These are phyloP conservation scores for Anisodus acutangulus DNA, from an alignment of 257 asterid genomes.

Conservation along the genomic window DNA sequence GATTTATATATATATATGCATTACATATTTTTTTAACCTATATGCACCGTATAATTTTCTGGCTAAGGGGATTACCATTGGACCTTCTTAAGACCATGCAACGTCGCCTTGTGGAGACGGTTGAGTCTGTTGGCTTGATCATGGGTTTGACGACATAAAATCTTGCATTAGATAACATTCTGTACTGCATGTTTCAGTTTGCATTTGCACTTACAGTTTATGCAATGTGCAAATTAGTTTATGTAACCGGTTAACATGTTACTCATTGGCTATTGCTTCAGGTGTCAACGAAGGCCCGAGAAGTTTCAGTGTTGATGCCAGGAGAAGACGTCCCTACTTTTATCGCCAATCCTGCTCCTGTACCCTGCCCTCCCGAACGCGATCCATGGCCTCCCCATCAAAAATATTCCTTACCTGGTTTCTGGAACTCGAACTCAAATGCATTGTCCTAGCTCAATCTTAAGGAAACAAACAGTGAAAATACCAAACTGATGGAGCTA, in stretches of 20 bases:
- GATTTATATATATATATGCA: too few species aligned
- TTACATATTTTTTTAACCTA: background rate
- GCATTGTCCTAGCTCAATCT: conserved; percentile 39
- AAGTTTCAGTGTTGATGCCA: conserved; percentile 87
- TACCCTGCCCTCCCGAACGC: conserved; percentile 76
- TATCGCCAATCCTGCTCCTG: conserved; percentile 85
- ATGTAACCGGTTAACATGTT: background rate
- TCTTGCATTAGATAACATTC: too few species aligned
- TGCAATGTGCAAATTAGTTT: background rate
- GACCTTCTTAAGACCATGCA: too few species aligned
- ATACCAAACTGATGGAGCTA: background rate
- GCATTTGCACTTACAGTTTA: background rate
- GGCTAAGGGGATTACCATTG: too few species aligned
- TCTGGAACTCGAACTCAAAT: conserved; percentile 29
- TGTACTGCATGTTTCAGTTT: too few species aligned
- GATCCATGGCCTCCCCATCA: conserved; percentile 64
- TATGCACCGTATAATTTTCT: too few species aligned
- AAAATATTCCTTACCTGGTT: conserved; percentile 28
- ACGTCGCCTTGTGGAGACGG: too few species aligned
- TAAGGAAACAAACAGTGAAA: conserved; percentile 10
- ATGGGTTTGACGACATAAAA: too few species aligned
- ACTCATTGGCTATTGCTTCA: conserved; percentile 30
- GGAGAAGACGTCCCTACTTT: conserved; percentile 80
- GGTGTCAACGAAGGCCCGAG: conserved; percentile 64
- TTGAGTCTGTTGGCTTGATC: too few species aligned